A percentile compares a stretch with the other conserved stretches of the same genome.
Conservation (phyloP, 805 yeast genomes). For the Monosporozyma yasuniensis region DNA sequence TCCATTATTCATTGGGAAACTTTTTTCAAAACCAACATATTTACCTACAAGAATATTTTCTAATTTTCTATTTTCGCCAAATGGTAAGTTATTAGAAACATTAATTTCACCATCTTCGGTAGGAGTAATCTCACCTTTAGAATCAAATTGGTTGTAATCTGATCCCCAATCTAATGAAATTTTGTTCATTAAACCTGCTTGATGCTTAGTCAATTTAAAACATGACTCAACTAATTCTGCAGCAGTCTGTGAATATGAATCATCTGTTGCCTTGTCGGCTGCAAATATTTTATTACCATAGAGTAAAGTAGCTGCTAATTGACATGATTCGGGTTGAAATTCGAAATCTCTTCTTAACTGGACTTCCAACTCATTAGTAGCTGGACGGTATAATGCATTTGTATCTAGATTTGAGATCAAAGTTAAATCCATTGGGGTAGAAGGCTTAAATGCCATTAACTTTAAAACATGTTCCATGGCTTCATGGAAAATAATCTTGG, state of each 20-base stretch:
- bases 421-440: conserved; percentile 27
- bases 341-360: conserved; percentile 28
- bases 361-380: conserved; percentile 18
- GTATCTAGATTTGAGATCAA: conserved; percentile 4
- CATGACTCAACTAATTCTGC: conserved; percentile 42
- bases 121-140: not conserved
- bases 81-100: conserved; percentile 7
- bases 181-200: conserved; percentile 18
- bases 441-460: conserved; percentile 38
- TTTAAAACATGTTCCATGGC: conserved; percentile 34
- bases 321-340: conserved; percentile 40
- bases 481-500: conserved; percentile 24
- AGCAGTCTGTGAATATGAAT: conserved; percentile 34
- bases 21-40: conserved; percentile 10
- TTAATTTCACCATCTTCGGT: conserved; percentile 10
- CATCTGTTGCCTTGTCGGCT: not conserved
- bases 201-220: conserved; percentile 33
- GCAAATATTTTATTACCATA: conserved; percentile 26
- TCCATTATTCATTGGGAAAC: conserved; percentile 4
- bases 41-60: conserved; percentile 15
- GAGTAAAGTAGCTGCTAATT: conserved; percentile 46
- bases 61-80: conserved; percentile 14
- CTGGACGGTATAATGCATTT: conserved; percentile 12
- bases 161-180: not conserved
- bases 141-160: not conserved